Conservation (phyloP, 1,139 yeast genomes). For the Hanseniaspora gamundiae region DNA sequence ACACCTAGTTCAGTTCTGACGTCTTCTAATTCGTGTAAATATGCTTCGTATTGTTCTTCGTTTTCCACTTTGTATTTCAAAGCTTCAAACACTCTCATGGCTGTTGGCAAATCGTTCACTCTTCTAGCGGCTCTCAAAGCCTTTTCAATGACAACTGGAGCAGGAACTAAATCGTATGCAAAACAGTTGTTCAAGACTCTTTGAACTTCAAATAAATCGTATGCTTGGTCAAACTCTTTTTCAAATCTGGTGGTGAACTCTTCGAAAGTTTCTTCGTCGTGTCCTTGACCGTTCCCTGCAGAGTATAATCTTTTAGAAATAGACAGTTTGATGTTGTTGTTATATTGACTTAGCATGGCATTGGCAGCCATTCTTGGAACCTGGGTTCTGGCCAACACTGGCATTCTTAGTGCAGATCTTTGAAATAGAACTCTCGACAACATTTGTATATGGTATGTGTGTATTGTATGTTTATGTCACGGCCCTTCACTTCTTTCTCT, state of each 20-base stretch:
- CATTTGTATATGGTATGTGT: slow-evolving; percentile 11
- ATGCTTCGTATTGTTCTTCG: slow-evolving; percentile 86
- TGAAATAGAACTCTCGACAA: slow-evolving; percentile 23
- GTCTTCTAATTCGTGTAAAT: slow-evolving; percentile 87
- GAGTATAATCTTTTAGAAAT: slow-evolving; percentile 52
- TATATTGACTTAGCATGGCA: neutral
- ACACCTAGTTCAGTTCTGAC: slow-evolving; percentile 88
- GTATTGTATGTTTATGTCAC: neutral
- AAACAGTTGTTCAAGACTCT: slow-evolving; percentile 90
- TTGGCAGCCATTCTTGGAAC: slow-evolving; percentile 11
- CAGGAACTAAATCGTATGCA: slow-evolving; percentile 96
- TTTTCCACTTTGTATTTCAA: slow-evolving; percentile 92
- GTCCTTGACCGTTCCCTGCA: slow-evolving; percentile 27
- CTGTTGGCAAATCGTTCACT: slow-evolving; percentile 97
- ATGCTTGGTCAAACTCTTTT: slow-evolving; percentile 95
- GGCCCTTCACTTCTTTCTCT: too few species aligned
- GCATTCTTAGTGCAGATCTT: slow-evolving; percentile 15
- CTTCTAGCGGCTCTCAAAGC: slow-evolving; percentile 98
- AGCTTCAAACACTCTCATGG: slow-evolving; percentile 92
- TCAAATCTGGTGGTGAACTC: slow-evolving; percentile 91
- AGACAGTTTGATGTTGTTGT: slow-evolving; percentile 3
- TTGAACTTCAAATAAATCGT: slow-evolving; percentile 95
- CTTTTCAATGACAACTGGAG: slow-evolving; percentile 90
- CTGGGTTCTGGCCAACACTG: slow-evolving; percentile 11
- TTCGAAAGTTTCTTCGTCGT: slow-evolving; percentile 75